Percentiles rank a stretch among this genome's conserved stretches.
These are phyloP conservation scores for Holtermanniella nyarrowii DNA, from an alignment of 768 basidiomycete genomes.

Conservation along the genomic window DNA sequence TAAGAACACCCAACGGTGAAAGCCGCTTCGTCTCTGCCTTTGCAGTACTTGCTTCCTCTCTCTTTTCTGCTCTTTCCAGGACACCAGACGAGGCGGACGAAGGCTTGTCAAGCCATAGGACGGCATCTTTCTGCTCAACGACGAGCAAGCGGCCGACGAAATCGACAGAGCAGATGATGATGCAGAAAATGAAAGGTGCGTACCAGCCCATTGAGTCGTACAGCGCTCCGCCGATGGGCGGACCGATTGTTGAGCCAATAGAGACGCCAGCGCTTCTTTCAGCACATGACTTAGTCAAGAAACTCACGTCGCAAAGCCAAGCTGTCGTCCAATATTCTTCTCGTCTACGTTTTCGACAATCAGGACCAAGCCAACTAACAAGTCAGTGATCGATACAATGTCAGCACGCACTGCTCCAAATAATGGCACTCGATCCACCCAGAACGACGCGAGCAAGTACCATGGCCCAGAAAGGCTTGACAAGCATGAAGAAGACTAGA, in stretches of 20 bases:
- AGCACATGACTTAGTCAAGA: too few relatives aligned
- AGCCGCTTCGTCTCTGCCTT: constrained; percentile 6
- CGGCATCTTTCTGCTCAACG: constrained; percentile 23
- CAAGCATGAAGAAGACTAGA: constrained; percentile 25
- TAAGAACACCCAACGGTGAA: constrained; percentile 12
- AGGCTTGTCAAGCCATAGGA: background rate
- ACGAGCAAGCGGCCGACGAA: constrained; percentile 25
- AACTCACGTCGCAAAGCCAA: constrained; percentile 35
- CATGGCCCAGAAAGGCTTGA: constrained; percentile 27
- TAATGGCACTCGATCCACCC: constrained; percentile 19
- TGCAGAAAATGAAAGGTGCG: constrained; percentile 32
- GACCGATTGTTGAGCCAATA: constrained; percentile 24
- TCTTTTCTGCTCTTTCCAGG: background rate
- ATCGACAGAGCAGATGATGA: constrained; percentile 23
- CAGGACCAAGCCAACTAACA: background rate
- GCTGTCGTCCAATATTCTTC: constrained; percentile 26
- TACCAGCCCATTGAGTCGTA: constrained; percentile 32
- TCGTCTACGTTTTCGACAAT: constrained; percentile 28
- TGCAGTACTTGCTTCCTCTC: background rate
- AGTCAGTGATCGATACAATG: background rate
- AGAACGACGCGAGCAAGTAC: constrained; percentile 23
- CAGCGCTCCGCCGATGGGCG: constrained; percentile 29
- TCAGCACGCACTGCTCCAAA: constrained; percentile 16
- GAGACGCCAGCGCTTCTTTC: constrained; percentile 27
- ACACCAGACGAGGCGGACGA: background rate